Evolutionary conservation across 163 green algal species (phyloP).

Genomic region (Volvox carteri): DNA sequence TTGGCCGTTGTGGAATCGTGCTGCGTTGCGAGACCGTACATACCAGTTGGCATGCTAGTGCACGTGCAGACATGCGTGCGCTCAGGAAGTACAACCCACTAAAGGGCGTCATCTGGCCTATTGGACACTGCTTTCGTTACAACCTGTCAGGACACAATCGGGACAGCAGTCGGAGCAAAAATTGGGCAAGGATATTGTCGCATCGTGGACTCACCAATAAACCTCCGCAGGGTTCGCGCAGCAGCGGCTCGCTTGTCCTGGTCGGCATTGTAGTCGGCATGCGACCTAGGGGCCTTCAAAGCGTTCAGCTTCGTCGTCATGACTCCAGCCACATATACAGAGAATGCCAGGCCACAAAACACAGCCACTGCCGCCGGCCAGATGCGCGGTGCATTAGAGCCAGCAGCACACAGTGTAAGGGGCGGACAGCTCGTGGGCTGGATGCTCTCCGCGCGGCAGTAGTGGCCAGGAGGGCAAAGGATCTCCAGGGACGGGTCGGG

Average conservation of each 20-base stretch:
- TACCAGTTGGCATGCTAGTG: neutral
- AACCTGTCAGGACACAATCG: neutral
- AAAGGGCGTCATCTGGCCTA: neutral
- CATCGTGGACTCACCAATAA: conserved; percentile 26
- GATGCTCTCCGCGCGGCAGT: conserved; percentile 72
- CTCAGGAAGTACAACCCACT: neutral
- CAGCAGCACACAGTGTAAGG: conserved; percentile 70
- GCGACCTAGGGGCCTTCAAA: neutral
- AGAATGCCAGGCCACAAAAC: neutral
- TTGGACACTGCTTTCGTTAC: neutral
- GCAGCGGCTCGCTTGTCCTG: neutral
- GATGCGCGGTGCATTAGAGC: conserved; percentile 65
- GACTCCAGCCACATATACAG: neutral
- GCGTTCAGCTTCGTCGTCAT: neutral
- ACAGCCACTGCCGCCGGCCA: conserved; percentile 30
- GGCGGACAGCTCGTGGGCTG: conserved; percentile 64
- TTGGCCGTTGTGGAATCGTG: neutral
- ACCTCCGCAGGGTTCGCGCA: conserved; percentile 31
- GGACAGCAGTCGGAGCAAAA: neutral
- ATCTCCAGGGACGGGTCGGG: conserved; percentile 70
- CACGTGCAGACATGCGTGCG: neutral
- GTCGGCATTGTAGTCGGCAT: neutral
- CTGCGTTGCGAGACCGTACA: neutral
- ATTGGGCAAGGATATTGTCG: neutral
- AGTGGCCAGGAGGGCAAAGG: conserved; percentile 76